Percentiles rank a stretch among this genome's conserved stretches.
Evolutionary conservation across 192 early-diverging fungal genomes (phyloP).

Genomic region (Pecoramyces ruminantium): DNA sequence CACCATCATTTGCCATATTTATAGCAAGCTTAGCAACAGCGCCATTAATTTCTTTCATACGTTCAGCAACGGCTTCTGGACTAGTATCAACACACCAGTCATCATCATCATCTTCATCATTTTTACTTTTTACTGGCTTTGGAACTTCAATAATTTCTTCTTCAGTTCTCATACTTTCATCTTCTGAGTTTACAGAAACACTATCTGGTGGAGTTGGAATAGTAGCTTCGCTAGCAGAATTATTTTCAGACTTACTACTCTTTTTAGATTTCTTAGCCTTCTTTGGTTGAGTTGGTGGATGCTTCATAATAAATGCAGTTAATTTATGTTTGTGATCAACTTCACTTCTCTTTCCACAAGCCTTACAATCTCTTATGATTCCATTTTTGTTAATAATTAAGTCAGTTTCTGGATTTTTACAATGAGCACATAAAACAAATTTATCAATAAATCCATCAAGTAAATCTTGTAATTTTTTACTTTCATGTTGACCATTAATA

Average conservation of each 20-base stretch:
- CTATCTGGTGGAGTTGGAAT: conserved; percentile 18
- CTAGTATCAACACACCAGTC: conserved; percentile 65
- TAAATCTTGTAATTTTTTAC: conserved; percentile 60
- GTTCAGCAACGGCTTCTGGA: conserved; percentile 53
- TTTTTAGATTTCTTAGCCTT: conserved; percentile 23
- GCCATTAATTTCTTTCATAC: conserved; percentile 45
- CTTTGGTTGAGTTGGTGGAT: conserved; percentile 58
- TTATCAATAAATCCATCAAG: conserved; percentile 85
- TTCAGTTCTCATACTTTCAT: conserved; percentile 38
- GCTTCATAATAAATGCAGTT: conserved; percentile 75
- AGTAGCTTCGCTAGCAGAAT: conserved; percentile 16
- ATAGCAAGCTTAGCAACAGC: conserved; percentile 18
- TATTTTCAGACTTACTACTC: conserved; percentile 28
- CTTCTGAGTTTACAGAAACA: conserved; percentile 21
- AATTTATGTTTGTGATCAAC: conserved; percentile 83
- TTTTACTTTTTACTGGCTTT: conserved; percentile 23
- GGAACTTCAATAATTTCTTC: conserved; percentile 47
- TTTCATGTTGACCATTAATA: conserved; percentile 88
- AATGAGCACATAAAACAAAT: conserved; percentile 82
- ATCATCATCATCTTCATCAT: conserved; percentile 48
- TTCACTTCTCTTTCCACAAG: conserved; percentile 67
- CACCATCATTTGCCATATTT: conserved; percentile 6
- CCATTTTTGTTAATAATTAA: conserved; percentile 41
- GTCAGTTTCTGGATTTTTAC: conserved; percentile 96
- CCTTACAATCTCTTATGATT: conserved; percentile 67